phyloP scores from a whole-genome alignment of 2,329 filamentous ascomycete species.

The Curvularia verruculosa region DNA sequence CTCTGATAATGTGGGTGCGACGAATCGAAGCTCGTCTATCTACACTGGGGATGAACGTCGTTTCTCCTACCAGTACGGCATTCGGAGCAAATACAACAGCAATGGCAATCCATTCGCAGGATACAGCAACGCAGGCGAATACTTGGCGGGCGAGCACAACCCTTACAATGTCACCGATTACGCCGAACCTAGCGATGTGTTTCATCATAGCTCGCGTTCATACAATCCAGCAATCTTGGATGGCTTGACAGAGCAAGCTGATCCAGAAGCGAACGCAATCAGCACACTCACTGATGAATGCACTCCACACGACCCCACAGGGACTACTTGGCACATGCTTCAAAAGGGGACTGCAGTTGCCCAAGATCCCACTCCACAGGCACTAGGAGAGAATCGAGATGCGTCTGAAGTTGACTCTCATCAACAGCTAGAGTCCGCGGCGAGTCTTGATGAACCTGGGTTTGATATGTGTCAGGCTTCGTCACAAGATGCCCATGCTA shows the following conservation, averaged over 20 bases:
- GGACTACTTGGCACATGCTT: constrained; percentile 10
- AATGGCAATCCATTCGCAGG: constrained; percentile 30
- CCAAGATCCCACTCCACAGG: neutral
- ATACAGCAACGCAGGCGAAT: constrained; percentile 21
- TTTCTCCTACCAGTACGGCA: constrained; percentile 31
- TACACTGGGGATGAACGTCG: constrained; percentile 36
- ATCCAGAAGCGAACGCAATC: constrained; percentile 41
- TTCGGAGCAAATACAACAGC: constrained; percentile 27
- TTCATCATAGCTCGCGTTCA: constrained; percentile 18
- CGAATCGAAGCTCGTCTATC: constrained; percentile 41
- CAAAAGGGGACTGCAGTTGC: neutral
- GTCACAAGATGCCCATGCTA: neutral
- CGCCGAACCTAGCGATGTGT: constrained; percentile 14
- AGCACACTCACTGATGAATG: constrained; percentile 44
- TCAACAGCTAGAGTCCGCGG: too few relatives aligned
- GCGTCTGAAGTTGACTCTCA: too few relatives aligned
- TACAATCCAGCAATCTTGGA: constrained; percentile 21
- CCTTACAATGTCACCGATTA: constrained; percentile 24
- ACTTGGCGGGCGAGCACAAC: constrained; percentile 23
- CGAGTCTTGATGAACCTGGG: too few relatives aligned
- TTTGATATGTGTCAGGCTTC: neutral
- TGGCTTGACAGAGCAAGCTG: constrained; percentile 16
- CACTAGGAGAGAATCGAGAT: neutral
- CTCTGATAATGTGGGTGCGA: constrained; percentile 39
- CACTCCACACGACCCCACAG: constrained; percentile 14